Evolutionary conservation across 768 basidiomycete species (phyloP).

Genomic region (Lentinula detonsa): DNA sequence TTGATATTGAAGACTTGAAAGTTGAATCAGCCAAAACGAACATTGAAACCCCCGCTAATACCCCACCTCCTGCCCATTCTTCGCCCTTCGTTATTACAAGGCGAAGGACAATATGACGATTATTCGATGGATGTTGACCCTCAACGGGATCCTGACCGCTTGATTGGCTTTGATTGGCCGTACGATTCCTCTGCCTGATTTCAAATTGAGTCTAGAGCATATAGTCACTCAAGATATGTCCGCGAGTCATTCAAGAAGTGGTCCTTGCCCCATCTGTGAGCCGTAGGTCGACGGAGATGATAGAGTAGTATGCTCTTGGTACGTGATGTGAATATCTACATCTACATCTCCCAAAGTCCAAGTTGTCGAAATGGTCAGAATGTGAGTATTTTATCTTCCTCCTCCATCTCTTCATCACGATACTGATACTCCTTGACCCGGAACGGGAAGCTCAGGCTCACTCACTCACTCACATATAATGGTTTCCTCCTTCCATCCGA

Average conservation of each 20-base stretch:
- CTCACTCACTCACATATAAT: too few relatives aligned
- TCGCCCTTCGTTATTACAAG: slow-evolving; percentile 22
- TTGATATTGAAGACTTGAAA: slow-evolving; percentile 3
- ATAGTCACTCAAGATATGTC: slow-evolving; percentile 41
- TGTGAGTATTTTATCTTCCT: too few relatives aligned
- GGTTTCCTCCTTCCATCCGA: too few relatives aligned
- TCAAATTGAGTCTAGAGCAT: slow-evolving; percentile 62
- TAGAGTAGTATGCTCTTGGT: slow-evolving; percentile 34
- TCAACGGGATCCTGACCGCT: slow-evolving; percentile 55
- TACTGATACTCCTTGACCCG: too few relatives aligned
- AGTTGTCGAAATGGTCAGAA: too few relatives aligned
- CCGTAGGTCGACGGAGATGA: slow-evolving; percentile 60
- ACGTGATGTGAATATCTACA: too few relatives aligned
- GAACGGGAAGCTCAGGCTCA: too few relatives aligned
- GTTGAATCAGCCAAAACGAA: slow-evolving; percentile 13
- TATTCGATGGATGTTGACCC: slow-evolving; percentile 34
- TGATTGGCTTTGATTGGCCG: slow-evolving; percentile 74
- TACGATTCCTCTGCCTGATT: slow-evolving; percentile 72
- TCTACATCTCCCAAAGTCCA: too few relatives aligned
- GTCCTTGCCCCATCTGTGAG: slow-evolving; percentile 65
- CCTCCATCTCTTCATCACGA: too few relatives aligned
- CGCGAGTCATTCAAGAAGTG: slow-evolving; percentile 39
- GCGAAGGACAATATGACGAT: slow-evolving; percentile 9
- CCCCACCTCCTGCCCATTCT: slow-evolving; percentile 50
- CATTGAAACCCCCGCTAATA: slow-evolving; percentile 20